Evolutionary conservation across 257 asterid species (phyloP), one percentile per base, ranked within the genome.

Genomic region (Scutellaria barbata): DNA sequence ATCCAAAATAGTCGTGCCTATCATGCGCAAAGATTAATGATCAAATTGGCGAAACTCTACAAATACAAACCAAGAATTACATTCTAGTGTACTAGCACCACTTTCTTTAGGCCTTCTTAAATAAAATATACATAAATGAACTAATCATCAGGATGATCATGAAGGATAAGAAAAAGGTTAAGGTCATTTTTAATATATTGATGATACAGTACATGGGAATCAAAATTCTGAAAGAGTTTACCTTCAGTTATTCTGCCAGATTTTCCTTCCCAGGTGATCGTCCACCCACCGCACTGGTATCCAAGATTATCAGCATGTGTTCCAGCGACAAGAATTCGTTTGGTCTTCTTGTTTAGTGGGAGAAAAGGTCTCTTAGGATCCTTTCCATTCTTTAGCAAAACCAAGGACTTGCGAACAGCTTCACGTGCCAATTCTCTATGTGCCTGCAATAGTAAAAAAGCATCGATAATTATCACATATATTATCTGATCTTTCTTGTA

Each of bases 221-320:
- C 6, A 45, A 61, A 66, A 13, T 73, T 14, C 25, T 61, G 56
- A 63, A 35, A 42, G 73, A 41, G 41, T 40, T 41, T 81, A 91
- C 99, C 99, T 74, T 85, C 85, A 16, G 99, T 91, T 75, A 86
- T 89, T 85, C 87, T 82, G 83, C 97, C 98, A 75, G 95, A 74
- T 46, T 79, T 71, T 72, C 99, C 97, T 10, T 83, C 88, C 99
- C 99, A 94, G 40, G 96, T 85, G 74, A 81, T 73, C 12, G 98
- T 93, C 98, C 98, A 93, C 46, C 98, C 98, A 22, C 98, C 98
- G 68, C 99, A 94, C 48, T 91, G 99, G 80, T 86, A 89, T 69
- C 99, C 99, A 71, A 94, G 99, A 83, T 94, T 87, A 83, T 91
- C 99, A 69, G 96, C 97, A 84, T 94, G 99, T 35, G 90, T 79